Evolutionary conservation across 805 yeast species (phyloP).

Genomic region (Candida krabiensis): DNA sequence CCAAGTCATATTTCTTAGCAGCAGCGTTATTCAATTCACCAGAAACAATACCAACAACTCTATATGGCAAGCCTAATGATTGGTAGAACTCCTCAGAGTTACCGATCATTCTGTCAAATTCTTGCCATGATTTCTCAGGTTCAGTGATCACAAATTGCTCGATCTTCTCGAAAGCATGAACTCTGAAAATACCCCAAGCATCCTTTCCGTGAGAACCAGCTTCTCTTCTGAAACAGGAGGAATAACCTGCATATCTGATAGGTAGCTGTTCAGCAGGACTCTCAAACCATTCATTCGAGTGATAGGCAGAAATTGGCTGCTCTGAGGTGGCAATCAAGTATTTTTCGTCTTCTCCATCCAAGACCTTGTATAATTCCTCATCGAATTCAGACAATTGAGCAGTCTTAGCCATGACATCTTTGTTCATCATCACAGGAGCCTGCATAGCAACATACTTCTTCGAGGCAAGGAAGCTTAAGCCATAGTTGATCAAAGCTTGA

Average conservation of each 20-base stretch:
- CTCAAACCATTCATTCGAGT: slow-evolving; percentile 97
- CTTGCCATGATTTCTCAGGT: slow-evolving; percentile 98
- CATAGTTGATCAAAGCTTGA: slow-evolving; percentile 97
- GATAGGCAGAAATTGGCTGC: slow-evolving; percentile 98
- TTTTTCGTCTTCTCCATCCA: slow-evolving; percentile 97
- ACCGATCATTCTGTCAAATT: slow-evolving; percentile 93
- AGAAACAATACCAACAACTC: slow-evolving; percentile 96
- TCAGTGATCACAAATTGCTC: slow-evolving; percentile 96
- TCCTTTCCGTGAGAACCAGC: slow-evolving; percentile 99
- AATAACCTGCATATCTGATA: slow-evolving; percentile 94
- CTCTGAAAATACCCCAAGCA: slow-evolving; percentile 99
- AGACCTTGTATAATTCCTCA: slow-evolving; percentile 95
- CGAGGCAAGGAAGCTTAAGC: slow-evolving; percentile 73
- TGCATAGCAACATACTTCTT: slow-evolving; percentile 87
- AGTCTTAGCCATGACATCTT: slow-evolving; percentile 98
- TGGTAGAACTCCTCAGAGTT: slow-evolving; percentile 91
- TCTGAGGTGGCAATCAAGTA: slow-evolving; percentile 98
- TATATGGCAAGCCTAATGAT: slow-evolving; percentile 88
- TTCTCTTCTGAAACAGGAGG: slow-evolving; percentile 98
- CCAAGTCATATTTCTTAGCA: slow-evolving; percentile 97
- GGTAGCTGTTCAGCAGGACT: slow-evolving; percentile 96
- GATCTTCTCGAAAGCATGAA: slow-evolving; percentile 96
- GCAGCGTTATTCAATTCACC: slow-evolving; percentile 99
- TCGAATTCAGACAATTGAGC: slow-evolving; percentile 98
- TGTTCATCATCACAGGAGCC: slow-evolving; percentile 99